Base-by-base conservation (phyloP, 768 basidiomycete species). In the Chalciporus sphaerocephalus region DNA sequence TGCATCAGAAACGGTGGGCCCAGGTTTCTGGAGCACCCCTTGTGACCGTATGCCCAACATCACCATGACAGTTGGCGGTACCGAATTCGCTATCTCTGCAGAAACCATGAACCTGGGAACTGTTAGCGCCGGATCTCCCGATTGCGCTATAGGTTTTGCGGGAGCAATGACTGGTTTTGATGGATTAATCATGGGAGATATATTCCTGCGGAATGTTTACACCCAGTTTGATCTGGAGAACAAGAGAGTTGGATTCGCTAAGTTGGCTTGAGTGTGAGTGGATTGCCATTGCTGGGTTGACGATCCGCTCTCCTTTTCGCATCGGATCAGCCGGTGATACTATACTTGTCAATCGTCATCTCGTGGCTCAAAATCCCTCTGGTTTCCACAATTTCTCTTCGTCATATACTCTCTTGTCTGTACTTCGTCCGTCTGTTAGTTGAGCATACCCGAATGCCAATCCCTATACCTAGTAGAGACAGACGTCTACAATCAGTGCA, bases 131-230 rank as follows among this genome's bases (percentile, higher is more conserved):
- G 59, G 57, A 16, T 63, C 62, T 15, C 40, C 37, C 0, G 42
- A 56, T 7, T 70, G 71, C 43, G 47, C 69, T 8, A 69, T 67
- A 20, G 64, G 57, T 0, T 55, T 73, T 24, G 53, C 56, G 3
- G 51, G 38, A 0, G 11, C 32, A n/a, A 32, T 41, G 21, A 13
- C 8, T 2, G 39, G 33, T 12, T 0, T 11, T 5, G 15, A 56
- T 58, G 23, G 43, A 49, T 30, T 25, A 62, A 50, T 65, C 42
- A 35, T 66, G 12, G 64, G 65, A 4, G 61, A 61, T 30, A 57
- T 66, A n/a, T 72, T 74, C 67, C 51, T 74, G 46, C 61, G 58
- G 48, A 70, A 67, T 35, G 67, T 69, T 21, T 76, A 70, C 51
- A 66, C 70, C 20, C 54, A 53, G 7, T 73, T 72, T 52, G 67